phyloP scores from a whole-genome alignment of 2,329 filamentous ascomycete species.

The Cadophora sp. region DNA sequence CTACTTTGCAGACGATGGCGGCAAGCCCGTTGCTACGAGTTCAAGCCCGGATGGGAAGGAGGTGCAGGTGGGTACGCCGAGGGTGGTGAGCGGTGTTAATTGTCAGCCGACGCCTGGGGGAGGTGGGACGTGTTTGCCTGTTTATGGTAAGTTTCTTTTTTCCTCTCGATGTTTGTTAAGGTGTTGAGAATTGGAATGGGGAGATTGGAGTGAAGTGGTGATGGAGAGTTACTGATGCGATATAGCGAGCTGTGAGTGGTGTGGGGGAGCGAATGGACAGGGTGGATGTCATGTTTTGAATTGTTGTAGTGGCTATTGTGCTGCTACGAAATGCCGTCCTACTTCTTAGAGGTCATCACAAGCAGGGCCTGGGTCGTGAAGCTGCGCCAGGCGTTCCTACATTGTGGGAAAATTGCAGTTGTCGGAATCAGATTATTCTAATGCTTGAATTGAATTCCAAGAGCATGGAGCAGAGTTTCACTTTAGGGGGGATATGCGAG shows the following conservation, averaged over 20 bases:
- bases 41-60: constrained; percentile 1
- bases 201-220: too few relatives aligned
- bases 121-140: constrained; percentile 46
- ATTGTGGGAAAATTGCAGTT: too few relatives aligned
- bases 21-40: neutral
- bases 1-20: constrained; percentile 42
- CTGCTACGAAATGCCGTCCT: constrained; percentile 33
- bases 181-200: neutral
- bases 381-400: too few relatives aligned
- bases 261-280: constrained; percentile 10
- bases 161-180: neutral
- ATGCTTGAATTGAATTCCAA: too few relatives aligned
- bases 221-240: constrained; percentile 4
- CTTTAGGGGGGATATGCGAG: too few relatives aligned
- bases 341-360: neutral
- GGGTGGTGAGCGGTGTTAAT: constrained; percentile 50
- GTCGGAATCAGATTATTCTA: too few relatives aligned
- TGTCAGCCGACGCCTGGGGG: constrained; percentile 38
- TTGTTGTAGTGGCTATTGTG: constrained; percentile 39
- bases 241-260: constrained; percentile 32
- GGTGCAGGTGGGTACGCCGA: constrained; percentile 53
- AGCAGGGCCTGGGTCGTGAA: too few relatives aligned
- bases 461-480: too few relatives aligned
- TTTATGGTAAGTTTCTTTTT: constrained; percentile 46
- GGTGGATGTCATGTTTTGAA: constrained; percentile 22